phyloP scores from a whole-genome alignment of 495 filamentous ascomycete genomes.

The Lasiosphaeria miniovina region DNA sequence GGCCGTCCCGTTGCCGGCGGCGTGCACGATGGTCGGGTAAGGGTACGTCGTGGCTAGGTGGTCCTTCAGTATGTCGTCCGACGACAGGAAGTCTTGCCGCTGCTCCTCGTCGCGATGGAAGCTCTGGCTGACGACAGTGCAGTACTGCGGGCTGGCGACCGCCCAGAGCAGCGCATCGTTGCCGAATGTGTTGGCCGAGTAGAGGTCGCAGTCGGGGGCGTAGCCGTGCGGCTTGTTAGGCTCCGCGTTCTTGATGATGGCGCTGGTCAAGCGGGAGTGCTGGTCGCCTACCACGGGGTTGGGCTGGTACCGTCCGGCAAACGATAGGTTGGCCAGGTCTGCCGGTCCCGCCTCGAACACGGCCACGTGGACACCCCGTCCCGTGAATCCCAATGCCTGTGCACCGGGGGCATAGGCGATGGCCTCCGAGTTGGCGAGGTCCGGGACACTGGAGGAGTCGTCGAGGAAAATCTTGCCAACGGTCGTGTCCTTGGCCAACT shows the following conservation, averaged over 20 bases:
- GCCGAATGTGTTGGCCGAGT: not conserved
- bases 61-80: not conserved
- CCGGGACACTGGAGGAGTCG: not conserved
- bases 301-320: not conserved
- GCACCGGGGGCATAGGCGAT: not conserved
- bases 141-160: not conserved
- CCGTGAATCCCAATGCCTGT: not conserved
- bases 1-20: not conserved
- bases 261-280: not conserved
- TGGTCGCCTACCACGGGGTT: not conserved
- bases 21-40: not conserved
- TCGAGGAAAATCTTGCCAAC: not conserved
- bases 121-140: slow-evolving; percentile 1
- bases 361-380: not conserved
- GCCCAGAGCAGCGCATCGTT: not conserved
- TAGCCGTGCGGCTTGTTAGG: not conserved
- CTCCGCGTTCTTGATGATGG: not conserved
- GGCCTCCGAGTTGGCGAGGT: not conserved
- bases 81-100: not conserved
- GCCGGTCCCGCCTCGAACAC: not conserved
- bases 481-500: not conserved
- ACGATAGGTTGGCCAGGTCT: not conserved
- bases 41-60: not conserved
- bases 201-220: not conserved
- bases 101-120: not conserved